Evolutionary conservation across 2,329 filamentous ascomycete species (phyloP), one percentile per base, ranked within the genome.

Genomic region (Diaporthe citriasiana): DNA sequence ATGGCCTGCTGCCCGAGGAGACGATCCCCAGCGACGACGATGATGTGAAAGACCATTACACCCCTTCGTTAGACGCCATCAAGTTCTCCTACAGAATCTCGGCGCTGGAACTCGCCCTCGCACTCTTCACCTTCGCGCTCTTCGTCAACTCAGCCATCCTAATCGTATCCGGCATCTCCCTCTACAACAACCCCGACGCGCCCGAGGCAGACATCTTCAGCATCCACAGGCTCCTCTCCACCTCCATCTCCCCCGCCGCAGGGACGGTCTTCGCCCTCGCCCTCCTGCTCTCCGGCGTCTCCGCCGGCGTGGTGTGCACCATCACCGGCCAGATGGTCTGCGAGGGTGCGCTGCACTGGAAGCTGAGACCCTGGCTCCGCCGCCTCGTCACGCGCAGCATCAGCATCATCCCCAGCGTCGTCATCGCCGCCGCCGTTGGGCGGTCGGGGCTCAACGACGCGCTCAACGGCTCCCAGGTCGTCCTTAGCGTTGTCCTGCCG

Each of bases 201-300:
- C 47, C 47, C n/a, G 47, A 89, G 3, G 93, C 93, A 1, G 93
- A 97, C 79, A 92, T 98, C 53, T 98, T 97, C 79, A 91, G 91
- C 47, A 97, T 98, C 78, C 92, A 98, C 0, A 91, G 92, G 0
- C 47, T 51, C 47, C 47, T 51, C n/a, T 51, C 47, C 47, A 51
- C n/a, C 47, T 51, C 47, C n/a, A 51, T 51, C 47, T 51, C 47
- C 47, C 47, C 47, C 3, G 93, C 89, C 0, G 95, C 94, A 0
- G 95, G 94, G 1, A 94, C 93, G 3, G 86, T 97, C n/a, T 97
- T 97, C 76, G 94, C 94, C 0, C 86, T 97, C 3, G 94, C 95
- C 0, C 85, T 97, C 1, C 88, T 97, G 0, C 89, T 97, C 0
- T 95, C 93, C 0, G 95, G 95, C 12, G 89, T 94, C 17, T 94